These are phyloP conservation scores for Lichtheimia ramosa DNA, from an alignment of 371 early-diverging fungal genomes.

Conservation along the genomic window DNA sequence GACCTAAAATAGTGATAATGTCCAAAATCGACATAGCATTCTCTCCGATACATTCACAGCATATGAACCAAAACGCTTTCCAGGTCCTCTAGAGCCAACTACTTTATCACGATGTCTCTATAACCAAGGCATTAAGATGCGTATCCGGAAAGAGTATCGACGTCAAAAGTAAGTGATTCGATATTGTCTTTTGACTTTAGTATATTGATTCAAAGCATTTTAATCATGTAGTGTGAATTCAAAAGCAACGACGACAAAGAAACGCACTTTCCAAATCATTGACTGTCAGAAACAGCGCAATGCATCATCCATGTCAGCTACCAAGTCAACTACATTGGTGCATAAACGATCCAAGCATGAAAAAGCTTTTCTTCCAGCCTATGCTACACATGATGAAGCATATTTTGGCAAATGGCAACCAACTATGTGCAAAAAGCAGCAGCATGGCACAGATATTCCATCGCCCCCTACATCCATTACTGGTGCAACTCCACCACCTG, in stretches of 20 bases:
- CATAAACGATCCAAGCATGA: constrained; percentile 5
- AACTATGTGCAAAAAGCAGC: not conserved
- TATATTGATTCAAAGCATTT: too few relatives aligned
- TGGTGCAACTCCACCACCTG: too few relatives aligned
- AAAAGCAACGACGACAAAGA: too few relatives aligned
- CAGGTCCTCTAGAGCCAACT: constrained; percentile 77
- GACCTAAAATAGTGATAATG: not conserved
- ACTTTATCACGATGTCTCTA: constrained; percentile 46
- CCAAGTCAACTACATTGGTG: too few relatives aligned
- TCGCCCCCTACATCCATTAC: too few relatives aligned
- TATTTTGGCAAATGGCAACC: constrained; percentile 19
- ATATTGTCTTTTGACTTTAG: too few relatives aligned
- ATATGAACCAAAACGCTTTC: constrained; percentile 87
- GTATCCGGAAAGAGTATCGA: constrained; percentile 41
- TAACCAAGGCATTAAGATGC: constrained; percentile 50
- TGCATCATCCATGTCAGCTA: too few relatives aligned
- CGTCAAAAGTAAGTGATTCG: constrained; percentile 6
- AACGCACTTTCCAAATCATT: too few relatives aligned
- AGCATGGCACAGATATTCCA: too few relatives aligned
- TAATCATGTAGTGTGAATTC: too few relatives aligned
- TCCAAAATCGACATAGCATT: constrained; percentile 30
- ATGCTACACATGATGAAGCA: constrained; percentile 16
- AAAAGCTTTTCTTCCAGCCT: not conserved
- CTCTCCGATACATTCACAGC: constrained; percentile 72
- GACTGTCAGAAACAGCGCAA: too few relatives aligned